Conservation (phyloP, 305 asterid species). For the Striga hermonthica region DNA sequence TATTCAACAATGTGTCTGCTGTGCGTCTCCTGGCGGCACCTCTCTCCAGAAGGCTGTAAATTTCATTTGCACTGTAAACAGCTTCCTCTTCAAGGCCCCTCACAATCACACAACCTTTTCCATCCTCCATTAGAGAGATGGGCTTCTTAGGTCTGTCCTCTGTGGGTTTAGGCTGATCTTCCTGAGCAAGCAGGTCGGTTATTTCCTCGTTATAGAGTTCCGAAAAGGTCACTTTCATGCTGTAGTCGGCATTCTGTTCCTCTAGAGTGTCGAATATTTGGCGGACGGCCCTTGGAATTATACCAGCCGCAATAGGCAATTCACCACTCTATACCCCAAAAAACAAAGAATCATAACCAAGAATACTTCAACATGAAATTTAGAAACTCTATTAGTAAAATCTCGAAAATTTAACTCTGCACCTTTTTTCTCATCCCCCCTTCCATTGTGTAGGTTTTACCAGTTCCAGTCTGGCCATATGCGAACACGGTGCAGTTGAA, state of each 20-base stretch:
- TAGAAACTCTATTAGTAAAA: not conserved
- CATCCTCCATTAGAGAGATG: conserved; percentile 77
- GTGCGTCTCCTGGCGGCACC: conserved; percentile 82
- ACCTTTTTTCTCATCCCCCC: conserved; percentile 85
- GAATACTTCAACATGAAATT: not conserved
- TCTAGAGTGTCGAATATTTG: conserved; percentile 79
- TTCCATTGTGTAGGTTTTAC: conserved; percentile 77
- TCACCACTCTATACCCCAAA: conserved; percentile 59
- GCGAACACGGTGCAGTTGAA: conserved; percentile 83
- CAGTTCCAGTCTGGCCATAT: conserved; percentile 83
- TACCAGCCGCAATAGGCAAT: conserved; percentile 76
- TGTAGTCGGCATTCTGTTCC: conserved; percentile 71
- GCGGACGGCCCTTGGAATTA: conserved; percentile 81
- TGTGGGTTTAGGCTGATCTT: conserved; percentile 48
- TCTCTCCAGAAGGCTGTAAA: conserved; percentile 71
- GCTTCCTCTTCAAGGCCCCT: conserved; percentile 89
- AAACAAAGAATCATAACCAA: not conserved
- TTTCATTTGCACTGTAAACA: conserved; percentile 79
- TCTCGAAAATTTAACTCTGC: conserved; percentile 1
- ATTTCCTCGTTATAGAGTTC: conserved; percentile 83
- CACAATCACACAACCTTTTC: conserved; percentile 65
- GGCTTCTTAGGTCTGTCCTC: conserved; percentile 63
- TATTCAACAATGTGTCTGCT: conserved; percentile 77
- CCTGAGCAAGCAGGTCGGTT: conserved; percentile 62
- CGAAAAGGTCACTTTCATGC: conserved; percentile 78